Evolutionary conservation across 208 protist species (phyloP), one percentile per base, ranked within the genome.

Genomic region (Leptomonas pyrrhocoris): DNA sequence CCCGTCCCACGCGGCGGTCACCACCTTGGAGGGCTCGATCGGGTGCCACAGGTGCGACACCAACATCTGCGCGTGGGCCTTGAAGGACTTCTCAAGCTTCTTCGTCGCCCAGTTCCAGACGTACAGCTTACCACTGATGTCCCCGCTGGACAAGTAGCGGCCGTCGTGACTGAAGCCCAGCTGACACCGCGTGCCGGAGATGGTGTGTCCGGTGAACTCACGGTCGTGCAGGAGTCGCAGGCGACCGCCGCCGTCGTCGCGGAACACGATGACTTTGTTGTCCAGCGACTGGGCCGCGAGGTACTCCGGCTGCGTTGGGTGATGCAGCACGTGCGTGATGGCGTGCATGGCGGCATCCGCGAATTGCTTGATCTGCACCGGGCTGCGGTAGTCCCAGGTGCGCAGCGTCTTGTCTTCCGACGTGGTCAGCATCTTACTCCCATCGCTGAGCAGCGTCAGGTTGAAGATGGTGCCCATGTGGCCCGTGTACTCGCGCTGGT

Each of bases 351-450:
- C 69, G 11, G 96, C 94, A 54, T 99, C 98, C 19, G 94, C 91
- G 59, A 99, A 97, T 70, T 98, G 90, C 77, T 98, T 98, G 62
- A 99, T 97, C 25, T 95, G 94, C 21, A 99, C 96, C 5, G 98
- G 97, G 40, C 98, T 94, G 54, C 95, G 90, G 64, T 92, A 98
- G 54, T 99, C 98, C 98, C 98, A 99, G 16, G 98, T 89, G 63
- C 97, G 92, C 38, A 99, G 73, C 42, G 92, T 96, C 74, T 98
- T 98, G 84, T 99, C 98, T 55, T 99, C 97, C 49, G 93, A 87
- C 30, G 95, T 98, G 13, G 95, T 95, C 12, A 98, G 89, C 67
- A 99, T 93, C 57, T 98, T 91, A 18, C 78, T 69, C 30, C 89
- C 90, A n/a, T 90, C 76, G 64, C 98, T 96, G 25, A 98, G 68